phyloP scores from a whole-genome alignment of 2,329 filamentous ascomycete genomes.

The Epichloe hybrida region DNA sequence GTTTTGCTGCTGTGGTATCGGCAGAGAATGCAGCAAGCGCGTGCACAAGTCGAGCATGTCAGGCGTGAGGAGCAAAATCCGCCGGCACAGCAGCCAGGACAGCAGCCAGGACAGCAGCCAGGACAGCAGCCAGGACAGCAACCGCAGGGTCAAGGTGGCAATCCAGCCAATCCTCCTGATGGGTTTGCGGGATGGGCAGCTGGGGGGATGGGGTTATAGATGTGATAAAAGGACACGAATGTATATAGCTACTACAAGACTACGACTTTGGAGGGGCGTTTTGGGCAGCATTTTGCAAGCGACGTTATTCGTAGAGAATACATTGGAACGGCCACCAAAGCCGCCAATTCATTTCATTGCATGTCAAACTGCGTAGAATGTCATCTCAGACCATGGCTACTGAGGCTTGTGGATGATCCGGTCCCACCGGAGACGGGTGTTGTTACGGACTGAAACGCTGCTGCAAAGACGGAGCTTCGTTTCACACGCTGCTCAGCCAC shows the following conservation, averaged over 20 bases:
- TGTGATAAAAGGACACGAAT: neutral
- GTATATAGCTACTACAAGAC: conserved; percentile 5
- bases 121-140: neutral
- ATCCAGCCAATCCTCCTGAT: conserved; percentile 10
- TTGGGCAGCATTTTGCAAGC: conserved; percentile 6
- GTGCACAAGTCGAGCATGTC: conserved; percentile 22
- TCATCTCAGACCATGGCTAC: too few relatives aligned
- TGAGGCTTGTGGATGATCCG: too few relatives aligned
- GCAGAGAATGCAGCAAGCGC: conserved; percentile 51
- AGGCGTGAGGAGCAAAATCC: conserved; percentile 6
- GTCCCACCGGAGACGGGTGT: too few relatives aligned
- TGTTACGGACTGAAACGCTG: neutral
- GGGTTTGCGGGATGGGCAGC: conserved; percentile 22
- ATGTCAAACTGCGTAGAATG: neutral
- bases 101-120: neutral
- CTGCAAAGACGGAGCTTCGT: neutral
- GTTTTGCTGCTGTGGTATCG: conserved; percentile 72
- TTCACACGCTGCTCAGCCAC: neutral
- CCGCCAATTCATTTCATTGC: neutral
- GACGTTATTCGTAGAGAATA: neutral
- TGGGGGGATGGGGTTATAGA: conserved; percentile 22
- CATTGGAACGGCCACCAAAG: neutral
- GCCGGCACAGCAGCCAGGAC: conserved; percentile 6
- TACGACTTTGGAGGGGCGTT: conserved; percentile 4
- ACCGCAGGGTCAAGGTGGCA: neutral